A percentile compares a stretch with the other conserved stretches of the same genome.
Conservation (phyloP, 176 grass and related monocot genomes). For the Musa troglodytarum region DNA sequence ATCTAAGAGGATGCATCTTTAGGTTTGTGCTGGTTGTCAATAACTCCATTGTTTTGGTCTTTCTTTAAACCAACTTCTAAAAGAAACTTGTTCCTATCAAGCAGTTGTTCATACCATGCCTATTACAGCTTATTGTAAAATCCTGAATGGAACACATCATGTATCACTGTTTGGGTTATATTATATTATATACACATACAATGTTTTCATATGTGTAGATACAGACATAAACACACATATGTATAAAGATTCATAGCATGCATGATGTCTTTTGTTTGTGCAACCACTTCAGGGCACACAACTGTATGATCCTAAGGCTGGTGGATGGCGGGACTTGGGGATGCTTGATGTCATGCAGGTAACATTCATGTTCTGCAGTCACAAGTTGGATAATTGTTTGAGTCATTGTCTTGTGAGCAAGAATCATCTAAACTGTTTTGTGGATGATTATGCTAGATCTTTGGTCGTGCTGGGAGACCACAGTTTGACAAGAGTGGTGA, state of each 20-base stretch:
- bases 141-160: background rate
- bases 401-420: constrained; percentile 1
- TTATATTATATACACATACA: too few relatives aligned
- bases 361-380: background rate
- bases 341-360: constrained; percentile 99
- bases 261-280: background rate
- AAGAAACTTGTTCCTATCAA: too few relatives aligned
- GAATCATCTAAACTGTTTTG: constrained; percentile 22
- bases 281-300: constrained; percentile 57
- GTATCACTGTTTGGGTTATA: too few relatives aligned
- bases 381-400: constrained; percentile 14
- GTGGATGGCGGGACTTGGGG: constrained; percentile 86
- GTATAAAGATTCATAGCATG: constrained; percentile 10
- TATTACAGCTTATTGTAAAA: constrained; percentile 3
- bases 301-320: constrained; percentile 94
- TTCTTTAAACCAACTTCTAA: too few relatives aligned
- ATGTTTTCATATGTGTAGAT: too few relatives aligned
- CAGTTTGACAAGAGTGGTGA: constrained; percentile 98
- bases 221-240: background rate
- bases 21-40: background rate
- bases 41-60: too few relatives aligned
- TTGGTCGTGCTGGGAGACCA: constrained; percentile 95
- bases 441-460: constrained; percentile 49
- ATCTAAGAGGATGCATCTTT: background rate
- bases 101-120: background rate